phyloP scores from a whole-genome alignment of 2,329 filamentous ascomycete species.

The Colletotrichum echinochloae region DNA sequence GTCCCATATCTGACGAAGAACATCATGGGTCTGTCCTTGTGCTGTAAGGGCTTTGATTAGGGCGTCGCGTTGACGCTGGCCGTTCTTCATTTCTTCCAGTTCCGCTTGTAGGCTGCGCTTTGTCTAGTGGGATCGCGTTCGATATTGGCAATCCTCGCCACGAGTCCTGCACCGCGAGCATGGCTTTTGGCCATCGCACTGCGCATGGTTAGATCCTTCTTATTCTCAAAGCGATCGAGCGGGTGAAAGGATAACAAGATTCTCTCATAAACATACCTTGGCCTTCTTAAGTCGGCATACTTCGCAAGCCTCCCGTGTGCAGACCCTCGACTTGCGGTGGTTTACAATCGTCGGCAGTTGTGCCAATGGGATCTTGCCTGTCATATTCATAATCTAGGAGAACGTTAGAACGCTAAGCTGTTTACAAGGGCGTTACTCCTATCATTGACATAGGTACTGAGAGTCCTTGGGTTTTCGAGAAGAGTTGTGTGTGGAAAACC shows the following conservation, averaged over 20 bases:
- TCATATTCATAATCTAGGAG: background rate
- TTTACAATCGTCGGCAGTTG: background rate
- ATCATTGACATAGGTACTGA: background rate
- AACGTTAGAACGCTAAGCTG: background rate
- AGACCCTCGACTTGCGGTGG: background rate
- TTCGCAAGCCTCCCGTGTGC: conserved; percentile 15
- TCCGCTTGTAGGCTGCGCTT: conserved; percentile 19
- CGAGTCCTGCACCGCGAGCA: conserved; percentile 16
- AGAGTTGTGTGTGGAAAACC: background rate
- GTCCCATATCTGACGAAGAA: background rate
- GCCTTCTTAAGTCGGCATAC: conserved; percentile 15
- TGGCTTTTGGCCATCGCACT: conserved; percentile 32
- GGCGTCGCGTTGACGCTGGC: background rate
- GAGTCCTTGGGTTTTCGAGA: too few relatives aligned
- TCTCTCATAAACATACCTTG: background rate
- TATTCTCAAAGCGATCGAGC: accelerated
- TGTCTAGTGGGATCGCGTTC: background rate
- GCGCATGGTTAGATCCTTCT: background rate
- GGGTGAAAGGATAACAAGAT: background rate
- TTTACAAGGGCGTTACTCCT: too few relatives aligned
- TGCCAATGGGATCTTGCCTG: background rate
- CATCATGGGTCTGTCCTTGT: background rate
- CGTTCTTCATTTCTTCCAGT: background rate
- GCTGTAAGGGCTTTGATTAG: background rate
- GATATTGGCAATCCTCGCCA: conserved; percentile 20